Base-by-base conservation (phyloP, 2,329 filamentous ascomycete species). In the Lithohypha guttulata region DNA sequence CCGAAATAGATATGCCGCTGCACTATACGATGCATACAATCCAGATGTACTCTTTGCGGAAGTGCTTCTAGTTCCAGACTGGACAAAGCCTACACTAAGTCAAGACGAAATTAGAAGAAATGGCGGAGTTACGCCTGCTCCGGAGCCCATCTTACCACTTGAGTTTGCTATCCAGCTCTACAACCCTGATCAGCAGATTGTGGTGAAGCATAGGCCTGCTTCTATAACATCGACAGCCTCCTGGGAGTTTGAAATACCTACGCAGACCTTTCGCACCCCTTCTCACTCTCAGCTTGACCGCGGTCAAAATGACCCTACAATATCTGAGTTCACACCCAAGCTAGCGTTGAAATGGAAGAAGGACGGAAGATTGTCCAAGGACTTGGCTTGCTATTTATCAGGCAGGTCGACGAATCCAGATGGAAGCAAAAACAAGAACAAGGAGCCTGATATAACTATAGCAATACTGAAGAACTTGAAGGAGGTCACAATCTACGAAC, bases 361-460 rank as follows among this genome's bases (percentile, higher is more conserved):
- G 53, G 89, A 95, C 59, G 80, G 86, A 46, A 81, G 85, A 48
- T 64, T 94, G 39, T 82, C 79, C 42, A 91, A 83, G 62, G 85
- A 94, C 54, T 77, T 94, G 67, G 85, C 83, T 2, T 95, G 87
- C 60, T 86, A 81, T 59, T 71, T 94, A 63, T 82, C 80, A 0
- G 87, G 89, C 11, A 83, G 79, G 57, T 81, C 76, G 9, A 74
- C 81, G 0, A 70, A 73, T 35, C 57, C 65, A 2, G 55, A 63
- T 9, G 75, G 74, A 20, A 76, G 74, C 15, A 84, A 79, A 61
- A 84, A 69, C 49, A 77, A 84, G 66, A 82, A 71, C 64, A 89
- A 84, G 57, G 91, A 98, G 57, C 89, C 91, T 0, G 91, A 96
- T 60, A 96, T 96, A 51, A 87, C 86, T 0, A 71, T 96, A n/a